Conservation (phyloP, 164 flowering plant genomes). For the Berberis thunbergii region DNA sequence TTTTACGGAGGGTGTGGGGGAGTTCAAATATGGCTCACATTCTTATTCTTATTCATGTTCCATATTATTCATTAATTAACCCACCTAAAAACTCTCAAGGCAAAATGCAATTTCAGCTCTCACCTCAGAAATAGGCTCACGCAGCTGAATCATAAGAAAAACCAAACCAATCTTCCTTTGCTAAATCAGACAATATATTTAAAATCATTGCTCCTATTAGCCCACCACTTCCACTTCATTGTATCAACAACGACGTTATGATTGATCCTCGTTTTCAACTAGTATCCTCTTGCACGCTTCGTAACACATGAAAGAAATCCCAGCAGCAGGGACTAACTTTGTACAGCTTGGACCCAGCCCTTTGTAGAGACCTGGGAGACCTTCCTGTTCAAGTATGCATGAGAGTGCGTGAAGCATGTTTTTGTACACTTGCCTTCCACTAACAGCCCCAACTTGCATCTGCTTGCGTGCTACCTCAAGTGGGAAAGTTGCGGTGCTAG, state of each 20-base stretch:
- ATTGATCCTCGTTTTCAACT: conserved; percentile 46
- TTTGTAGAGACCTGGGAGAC: conserved; percentile 51
- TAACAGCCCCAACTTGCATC: conserved; percentile 74
- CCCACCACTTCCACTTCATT: not conserved
- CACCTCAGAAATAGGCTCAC: too few relatives aligned
- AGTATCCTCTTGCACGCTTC: conserved; percentile 77
- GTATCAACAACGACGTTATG: not conserved
- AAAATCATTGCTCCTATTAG: not conserved
- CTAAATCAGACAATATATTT: too few relatives aligned
- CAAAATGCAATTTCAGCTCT: too few relatives aligned
- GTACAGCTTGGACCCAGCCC: conserved; percentile 81
- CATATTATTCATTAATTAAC: too few relatives aligned
- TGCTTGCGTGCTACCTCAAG: conserved; percentile 84
- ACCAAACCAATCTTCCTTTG: not conserved
- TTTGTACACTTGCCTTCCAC: conserved; percentile 52
- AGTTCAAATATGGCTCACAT: too few relatives aligned
- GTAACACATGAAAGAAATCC: conserved; percentile 89
- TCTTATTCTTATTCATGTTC: too few relatives aligned
- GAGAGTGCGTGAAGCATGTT: conserved; percentile 62
- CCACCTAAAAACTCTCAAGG: too few relatives aligned
- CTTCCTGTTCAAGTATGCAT: conserved; percentile 51
- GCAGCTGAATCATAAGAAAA: not conserved
- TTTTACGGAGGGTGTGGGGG: too few relatives aligned
- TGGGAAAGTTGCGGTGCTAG: conserved; percentile 75
- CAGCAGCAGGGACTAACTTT: conserved; percentile 80